Percentiles rank a stretch among this genome's conserved stretches.
These are phyloP conservation scores for Trichomonas gallinae DNA, from an alignment of 208 protist species.

Conservation along the genomic window DNA sequence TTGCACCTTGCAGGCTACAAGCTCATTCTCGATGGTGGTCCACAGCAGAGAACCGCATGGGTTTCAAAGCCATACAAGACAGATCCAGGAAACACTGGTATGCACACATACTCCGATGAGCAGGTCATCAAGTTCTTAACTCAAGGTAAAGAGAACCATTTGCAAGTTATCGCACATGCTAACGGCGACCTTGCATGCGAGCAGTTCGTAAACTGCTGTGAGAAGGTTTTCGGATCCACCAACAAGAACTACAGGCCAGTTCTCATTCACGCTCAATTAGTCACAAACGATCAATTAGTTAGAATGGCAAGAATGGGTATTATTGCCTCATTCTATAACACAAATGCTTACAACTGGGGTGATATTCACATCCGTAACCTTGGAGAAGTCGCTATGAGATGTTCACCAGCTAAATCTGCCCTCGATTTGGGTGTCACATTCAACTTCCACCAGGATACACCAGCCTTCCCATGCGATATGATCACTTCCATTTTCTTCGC, in stretches of 20 bases:
- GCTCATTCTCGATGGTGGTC: neutral
- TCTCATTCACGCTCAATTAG: neutral
- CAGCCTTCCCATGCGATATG: neutral
- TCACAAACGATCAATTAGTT: neutral
- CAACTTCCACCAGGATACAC: neutral
- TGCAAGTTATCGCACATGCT: neutral
- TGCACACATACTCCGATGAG: neutral
- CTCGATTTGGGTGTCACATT: neutral
- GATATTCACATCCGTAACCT: neutral
- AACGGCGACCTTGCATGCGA: neutral
- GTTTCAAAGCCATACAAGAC: neutral
- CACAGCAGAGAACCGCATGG: neutral
- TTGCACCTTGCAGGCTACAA: neutral
- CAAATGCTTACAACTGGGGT: neutral
- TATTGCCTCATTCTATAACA: neutral
- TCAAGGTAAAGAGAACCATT: neutral
- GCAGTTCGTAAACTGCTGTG: neutral
- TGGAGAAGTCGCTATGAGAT: neutral
- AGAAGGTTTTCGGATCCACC: neutral
- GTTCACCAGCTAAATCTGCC: neutral
- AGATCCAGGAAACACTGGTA: neutral
- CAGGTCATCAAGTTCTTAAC: neutral
- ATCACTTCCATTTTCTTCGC: neutral
- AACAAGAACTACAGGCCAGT: neutral
- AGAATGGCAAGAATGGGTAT: neutral